phyloP scores from a whole-genome alignment of 768 basidiomycete genomes.

The Boletus vermiculosoides region DNA sequence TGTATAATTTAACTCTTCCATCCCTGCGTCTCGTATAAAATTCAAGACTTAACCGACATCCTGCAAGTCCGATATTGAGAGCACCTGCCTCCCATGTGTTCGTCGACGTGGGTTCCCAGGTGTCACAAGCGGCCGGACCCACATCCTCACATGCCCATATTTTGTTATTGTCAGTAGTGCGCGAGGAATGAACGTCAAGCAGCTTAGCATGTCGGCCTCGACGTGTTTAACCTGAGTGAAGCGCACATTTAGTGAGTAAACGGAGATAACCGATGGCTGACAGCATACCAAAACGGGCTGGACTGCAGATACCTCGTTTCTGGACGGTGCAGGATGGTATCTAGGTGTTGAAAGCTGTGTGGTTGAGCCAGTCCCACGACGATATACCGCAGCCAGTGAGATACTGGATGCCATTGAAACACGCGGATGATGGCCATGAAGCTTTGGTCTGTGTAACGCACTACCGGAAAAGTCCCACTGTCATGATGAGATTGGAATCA shows the following conservation, averaged over 20 bases:
- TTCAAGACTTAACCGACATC: constrained; percentile 20
- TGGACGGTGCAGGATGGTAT: constrained; percentile 86
- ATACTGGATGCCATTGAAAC: constrained; percentile 76
- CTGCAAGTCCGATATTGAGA: constrained; percentile 33
- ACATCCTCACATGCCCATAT: constrained; percentile 75
- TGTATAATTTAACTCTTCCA: constrained; percentile 12
- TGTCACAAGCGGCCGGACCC: constrained; percentile 71
- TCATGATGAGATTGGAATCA: not conserved
- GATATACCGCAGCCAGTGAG: constrained; percentile 65
- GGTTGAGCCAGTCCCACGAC: constrained; percentile 56
- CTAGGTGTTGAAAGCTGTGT: constrained; percentile 54
- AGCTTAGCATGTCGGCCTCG: constrained; percentile 75
- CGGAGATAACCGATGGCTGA: constrained; percentile 6
- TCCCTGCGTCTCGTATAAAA: not conserved
- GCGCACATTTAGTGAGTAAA: not conserved
- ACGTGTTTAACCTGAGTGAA: constrained; percentile 67
- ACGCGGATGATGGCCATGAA: constrained; percentile 68
- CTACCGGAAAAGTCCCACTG: constrained; percentile 97
- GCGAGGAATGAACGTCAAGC: constrained; percentile 73
- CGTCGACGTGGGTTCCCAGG: constrained; percentile 25
- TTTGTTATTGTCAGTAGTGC: constrained; percentile 79
- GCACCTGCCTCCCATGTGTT: constrained; percentile 29
- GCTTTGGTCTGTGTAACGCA: constrained; percentile 84
- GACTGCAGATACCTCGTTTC: constrained; percentile 86
- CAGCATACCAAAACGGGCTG: constrained; percentile 80